These are phyloP conservation scores for Arabis hirsuta DNA, from an alignment of 345 rosid species.

Conservation along the genomic window DNA sequence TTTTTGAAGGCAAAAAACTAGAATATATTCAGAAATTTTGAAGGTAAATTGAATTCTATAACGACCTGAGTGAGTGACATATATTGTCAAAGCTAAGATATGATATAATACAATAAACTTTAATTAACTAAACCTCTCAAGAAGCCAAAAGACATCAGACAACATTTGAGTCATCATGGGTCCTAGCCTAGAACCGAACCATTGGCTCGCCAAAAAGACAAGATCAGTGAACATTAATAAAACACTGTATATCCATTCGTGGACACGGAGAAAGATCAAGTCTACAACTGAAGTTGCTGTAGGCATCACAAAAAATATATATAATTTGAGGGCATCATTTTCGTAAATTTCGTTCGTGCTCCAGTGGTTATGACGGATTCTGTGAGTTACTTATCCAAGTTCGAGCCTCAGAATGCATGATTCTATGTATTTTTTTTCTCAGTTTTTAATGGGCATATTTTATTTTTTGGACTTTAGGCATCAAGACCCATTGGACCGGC, in stretches of 20 bases:
- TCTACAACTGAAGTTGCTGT: too few relatives aligned
- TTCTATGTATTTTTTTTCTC: too few relatives aligned
- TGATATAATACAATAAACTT: slow-evolving; percentile 6
- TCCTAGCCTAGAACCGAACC: slow-evolving; percentile 22
- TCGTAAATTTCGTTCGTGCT: too few relatives aligned
- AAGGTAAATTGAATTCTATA: background rate
- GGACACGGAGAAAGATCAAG: background rate
- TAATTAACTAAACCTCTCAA: slow-evolving; percentile 18
- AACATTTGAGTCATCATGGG: slow-evolving; percentile 21
- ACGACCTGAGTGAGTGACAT: slow-evolving; percentile 5
- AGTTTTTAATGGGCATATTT: too few relatives aligned
- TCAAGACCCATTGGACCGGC: too few relatives aligned
- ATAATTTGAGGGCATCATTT: too few relatives aligned
- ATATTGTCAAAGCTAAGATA: slow-evolving; percentile 5
- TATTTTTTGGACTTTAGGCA: too few relatives aligned
- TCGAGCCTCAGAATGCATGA: too few relatives aligned
- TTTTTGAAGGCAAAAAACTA: background rate
- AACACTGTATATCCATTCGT: slow-evolving; percentile 14
- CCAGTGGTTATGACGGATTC: too few relatives aligned
- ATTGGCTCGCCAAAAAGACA: slow-evolving; percentile 16
- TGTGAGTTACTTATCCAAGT: too few relatives aligned
- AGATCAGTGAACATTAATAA: background rate
- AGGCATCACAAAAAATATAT: too few relatives aligned
- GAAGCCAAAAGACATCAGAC: slow-evolving; percentile 8
- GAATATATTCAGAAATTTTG: background rate